Conservation (phyloP, 2,329 filamentous ascomycete genomes). For the Verticillium dahliae region DNA sequence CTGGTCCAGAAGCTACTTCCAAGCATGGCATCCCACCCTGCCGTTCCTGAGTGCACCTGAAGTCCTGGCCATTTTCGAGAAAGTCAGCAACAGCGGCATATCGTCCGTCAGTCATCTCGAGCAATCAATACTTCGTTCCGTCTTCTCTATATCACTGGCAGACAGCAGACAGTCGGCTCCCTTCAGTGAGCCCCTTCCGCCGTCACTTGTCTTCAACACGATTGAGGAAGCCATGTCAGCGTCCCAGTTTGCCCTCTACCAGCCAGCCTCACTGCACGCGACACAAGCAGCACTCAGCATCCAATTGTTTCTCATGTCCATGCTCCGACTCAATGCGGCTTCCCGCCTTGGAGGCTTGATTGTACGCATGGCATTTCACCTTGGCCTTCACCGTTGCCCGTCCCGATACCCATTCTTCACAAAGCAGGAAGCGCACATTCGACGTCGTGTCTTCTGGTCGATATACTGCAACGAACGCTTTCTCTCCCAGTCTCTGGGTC, state of each 20-base stretch:
- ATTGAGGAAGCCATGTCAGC: slow-evolving; percentile 43
- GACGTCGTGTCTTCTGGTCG: slow-evolving; percentile 50
- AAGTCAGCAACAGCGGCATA: slow-evolving; percentile 25
- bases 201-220: slow-evolving; percentile 36
- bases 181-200: slow-evolving; percentile 26
- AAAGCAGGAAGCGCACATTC: slow-evolving; percentile 34
- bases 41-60: slow-evolving; percentile 50
- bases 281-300: slow-evolving; percentile 46
- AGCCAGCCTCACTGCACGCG: slow-evolving; percentile 37
- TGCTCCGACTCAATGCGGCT: slow-evolving; percentile 49
- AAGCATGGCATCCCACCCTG: slow-evolving; percentile 50
- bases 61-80: slow-evolving; percentile 39
- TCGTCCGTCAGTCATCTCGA: slow-evolving; percentile 25
- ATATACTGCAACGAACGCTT: slow-evolving; percentile 49
- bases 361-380: slow-evolving; percentile 47
- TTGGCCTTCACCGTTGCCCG: slow-evolving; percentile 53
- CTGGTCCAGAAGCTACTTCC: slow-evolving; percentile 48
- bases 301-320: slow-evolving; percentile 48
- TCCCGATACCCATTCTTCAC: slow-evolving; percentile 44
- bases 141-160: slow-evolving; percentile 46
- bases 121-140: slow-evolving; percentile 35
- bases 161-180: slow-evolving; percentile 37
- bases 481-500: slow-evolving; percentile 48
- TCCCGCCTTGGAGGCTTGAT: slow-evolving; percentile 49
- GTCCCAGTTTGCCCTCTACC: slow-evolving; percentile 37